A percentile compares a stretch with the other conserved stretches of the same genome.
phyloP scores from a whole-genome alignment of 345 rosid species.

The Salix udensis region DNA sequence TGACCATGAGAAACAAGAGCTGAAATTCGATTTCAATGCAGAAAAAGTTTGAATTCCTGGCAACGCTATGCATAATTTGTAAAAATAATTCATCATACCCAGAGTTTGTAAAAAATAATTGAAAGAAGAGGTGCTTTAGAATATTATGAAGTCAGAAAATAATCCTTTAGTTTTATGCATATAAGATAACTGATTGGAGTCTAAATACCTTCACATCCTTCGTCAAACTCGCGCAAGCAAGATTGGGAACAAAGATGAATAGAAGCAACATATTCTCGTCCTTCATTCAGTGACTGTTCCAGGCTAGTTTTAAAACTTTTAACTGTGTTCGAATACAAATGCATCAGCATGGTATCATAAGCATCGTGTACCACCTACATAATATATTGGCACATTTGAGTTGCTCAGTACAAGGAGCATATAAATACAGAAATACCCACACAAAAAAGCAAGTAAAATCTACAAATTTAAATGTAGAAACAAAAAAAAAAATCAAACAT shows the following conservation, averaged over 20 bases:
- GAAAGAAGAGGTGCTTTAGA: too few relatives aligned
- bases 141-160: too few relatives aligned
- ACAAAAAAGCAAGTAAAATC: too few relatives aligned
- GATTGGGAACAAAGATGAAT: constrained; percentile 39
- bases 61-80: too few relatives aligned
- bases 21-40: not conserved
- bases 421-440: too few relatives aligned
- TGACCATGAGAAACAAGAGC: too few relatives aligned
- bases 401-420: not conserved
- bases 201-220: constrained; percentile 56
- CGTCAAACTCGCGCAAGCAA: constrained; percentile 60
- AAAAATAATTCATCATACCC: too few relatives aligned
- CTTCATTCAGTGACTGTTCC: constrained; percentile 48
- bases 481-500: not conserved
- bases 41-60: not conserved
- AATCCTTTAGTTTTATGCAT: too few relatives aligned
- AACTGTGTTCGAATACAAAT: constrained; percentile 50
- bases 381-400: not conserved
- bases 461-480: too few relatives aligned
- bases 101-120: too few relatives aligned
- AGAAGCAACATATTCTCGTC: constrained; percentile 64
- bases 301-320: constrained; percentile 48
- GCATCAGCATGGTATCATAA: constrained; percentile 51
- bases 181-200: not conserved
- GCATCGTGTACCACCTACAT: constrained; percentile 52